These are phyloP conservation scores for Fusarium xyrophilum DNA, from an alignment of 2,329 filamentous ascomycete species.

Conservation along the genomic window DNA sequence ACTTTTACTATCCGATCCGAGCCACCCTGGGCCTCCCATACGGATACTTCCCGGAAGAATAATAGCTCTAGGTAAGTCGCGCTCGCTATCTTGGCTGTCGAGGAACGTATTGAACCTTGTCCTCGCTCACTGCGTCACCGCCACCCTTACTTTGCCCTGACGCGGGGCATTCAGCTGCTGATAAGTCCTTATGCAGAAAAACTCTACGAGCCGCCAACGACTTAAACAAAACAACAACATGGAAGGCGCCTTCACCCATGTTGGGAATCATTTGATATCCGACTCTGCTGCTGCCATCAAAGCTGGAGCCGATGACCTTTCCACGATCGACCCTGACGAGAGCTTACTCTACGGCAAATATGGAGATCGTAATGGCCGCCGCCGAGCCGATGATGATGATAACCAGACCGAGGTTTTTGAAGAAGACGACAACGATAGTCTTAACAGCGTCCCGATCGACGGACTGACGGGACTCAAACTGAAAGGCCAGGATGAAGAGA, in stretches of 20 bases:
- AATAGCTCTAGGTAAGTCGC: conserved; percentile 41
- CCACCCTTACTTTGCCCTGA: conserved; percentile 22
- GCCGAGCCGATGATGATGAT: conserved; percentile 86
- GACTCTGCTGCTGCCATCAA: conserved; percentile 88
- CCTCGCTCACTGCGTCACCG: conserved; percentile 26
- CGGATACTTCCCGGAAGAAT: conserved; percentile 34
- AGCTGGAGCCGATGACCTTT: conserved; percentile 78
- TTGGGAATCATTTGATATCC: conserved; percentile 85
- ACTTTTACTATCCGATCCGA: conserved; percentile 41
- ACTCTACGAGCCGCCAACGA: conserved; percentile 38
- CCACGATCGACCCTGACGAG: conserved; percentile 77
- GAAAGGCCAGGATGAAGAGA: conserved; percentile 74
- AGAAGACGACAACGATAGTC: conserved; percentile 77
- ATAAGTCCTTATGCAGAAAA: conserved; percentile 36
- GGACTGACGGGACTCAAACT: conserved; percentile 71
- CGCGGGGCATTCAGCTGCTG: conserved; percentile 37
- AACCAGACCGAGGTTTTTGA: conserved; percentile 84
- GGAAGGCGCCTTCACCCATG: conserved; percentile 88
- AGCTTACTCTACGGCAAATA: conserved; percentile 77
- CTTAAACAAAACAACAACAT: conserved; percentile 55
- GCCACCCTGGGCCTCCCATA: conserved; percentile 37
- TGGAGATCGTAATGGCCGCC: conserved; percentile 66
- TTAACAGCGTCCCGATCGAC: conserved; percentile 82
- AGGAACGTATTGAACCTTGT: conserved; percentile 1
- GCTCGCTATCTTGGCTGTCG: conserved; percentile 4